Percentiles rank a stretch among this genome's conserved stretches.
These are phyloP conservation scores for Tylopilus intermedius DNA, from an alignment of 768 basidiomycete genomes.

Conservation along the genomic window DNA sequence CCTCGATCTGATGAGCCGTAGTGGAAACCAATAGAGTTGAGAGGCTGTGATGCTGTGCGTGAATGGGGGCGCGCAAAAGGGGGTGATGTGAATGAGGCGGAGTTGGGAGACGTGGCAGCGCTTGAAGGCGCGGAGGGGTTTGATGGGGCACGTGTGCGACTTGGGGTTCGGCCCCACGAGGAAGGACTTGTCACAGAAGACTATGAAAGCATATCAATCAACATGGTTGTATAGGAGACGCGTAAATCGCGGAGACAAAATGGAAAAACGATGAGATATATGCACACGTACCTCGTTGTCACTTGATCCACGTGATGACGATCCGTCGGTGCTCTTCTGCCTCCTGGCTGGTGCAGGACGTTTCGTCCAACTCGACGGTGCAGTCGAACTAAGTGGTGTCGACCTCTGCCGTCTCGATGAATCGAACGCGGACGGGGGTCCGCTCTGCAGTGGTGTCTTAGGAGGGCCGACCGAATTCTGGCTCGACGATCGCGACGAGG, in stretches of 20 bases:
- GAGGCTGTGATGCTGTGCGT: slow-evolving; percentile 51
- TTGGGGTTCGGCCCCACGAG: slow-evolving; percentile 40
- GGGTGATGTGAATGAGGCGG: slow-evolving; percentile 39
- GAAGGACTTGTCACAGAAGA: slow-evolving; percentile 37
- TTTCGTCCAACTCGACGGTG: slow-evolving; percentile 75
- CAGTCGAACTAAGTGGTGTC: slow-evolving; percentile 51
- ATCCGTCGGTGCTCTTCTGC: slow-evolving; percentile 67
- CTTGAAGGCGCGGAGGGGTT: slow-evolving; percentile 50
- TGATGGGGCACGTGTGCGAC: slow-evolving; percentile 63
- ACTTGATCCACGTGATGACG: slow-evolving; percentile 43
- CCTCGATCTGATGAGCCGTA: slow-evolving; percentile 40
- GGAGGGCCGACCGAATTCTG: slow-evolving; percentile 55
- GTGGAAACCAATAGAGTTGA: slow-evolving; percentile 36
- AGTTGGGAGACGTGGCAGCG: slow-evolving; percentile 37
- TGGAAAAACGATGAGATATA: neutral
- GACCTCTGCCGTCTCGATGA: slow-evolving; percentile 64
- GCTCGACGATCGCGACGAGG: slow-evolving; percentile 53
- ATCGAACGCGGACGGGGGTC: slow-evolving; percentile 59
- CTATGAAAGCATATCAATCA: slow-evolving; percentile 19
- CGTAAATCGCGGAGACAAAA: neutral
- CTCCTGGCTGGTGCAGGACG: slow-evolving; percentile 63
- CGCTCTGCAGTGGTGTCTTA: slow-evolving; percentile 38
- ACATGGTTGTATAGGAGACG: slow-evolving; percentile 1
- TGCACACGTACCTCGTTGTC: slow-evolving; percentile 63
- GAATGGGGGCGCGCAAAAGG: slow-evolving; percentile 60